These are phyloP conservation scores for Pleurotus djamor DNA, from an alignment of 768 basidiomycete species.

Conservation along the genomic window DNA sequence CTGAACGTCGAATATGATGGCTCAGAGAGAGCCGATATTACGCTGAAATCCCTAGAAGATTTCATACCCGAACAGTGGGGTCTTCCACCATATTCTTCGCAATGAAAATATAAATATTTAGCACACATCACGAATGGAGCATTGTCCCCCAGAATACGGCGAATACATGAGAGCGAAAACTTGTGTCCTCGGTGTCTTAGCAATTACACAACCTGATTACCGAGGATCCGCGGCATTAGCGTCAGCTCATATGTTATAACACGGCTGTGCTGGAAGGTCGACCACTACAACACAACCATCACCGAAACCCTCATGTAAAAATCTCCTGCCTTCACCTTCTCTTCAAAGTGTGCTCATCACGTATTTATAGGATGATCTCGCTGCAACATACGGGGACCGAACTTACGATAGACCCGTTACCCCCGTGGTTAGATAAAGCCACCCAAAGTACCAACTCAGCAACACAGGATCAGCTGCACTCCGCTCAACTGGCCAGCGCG, in stretches of 20 bases:
- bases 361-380: neutral
- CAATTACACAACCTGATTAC: no score
- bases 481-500: neutral
- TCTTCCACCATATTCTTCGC: constrained; percentile 58
- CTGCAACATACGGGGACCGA: neutral
- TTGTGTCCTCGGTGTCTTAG: neutral
- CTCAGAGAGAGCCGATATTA: constrained; percentile 56
- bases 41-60: constrained; percentile 59
- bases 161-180: neutral
- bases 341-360: neutral
- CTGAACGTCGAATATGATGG: constrained; percentile 45
- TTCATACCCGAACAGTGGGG: constrained; percentile 87
- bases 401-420: neutral
- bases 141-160: neutral
- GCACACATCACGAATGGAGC: no score
- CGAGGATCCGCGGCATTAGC: no score
- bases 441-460: neutral
- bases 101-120: neutral
- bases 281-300: no score
- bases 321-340: neutral
- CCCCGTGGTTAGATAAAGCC: neutral
- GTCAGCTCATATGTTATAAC: no score
- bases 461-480: neutral
- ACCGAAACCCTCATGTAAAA: neutral
- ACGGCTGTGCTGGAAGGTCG: no score